Base-by-base conservation (phyloP, 306 rosid species). In the Cicer cuneatum region DNA sequence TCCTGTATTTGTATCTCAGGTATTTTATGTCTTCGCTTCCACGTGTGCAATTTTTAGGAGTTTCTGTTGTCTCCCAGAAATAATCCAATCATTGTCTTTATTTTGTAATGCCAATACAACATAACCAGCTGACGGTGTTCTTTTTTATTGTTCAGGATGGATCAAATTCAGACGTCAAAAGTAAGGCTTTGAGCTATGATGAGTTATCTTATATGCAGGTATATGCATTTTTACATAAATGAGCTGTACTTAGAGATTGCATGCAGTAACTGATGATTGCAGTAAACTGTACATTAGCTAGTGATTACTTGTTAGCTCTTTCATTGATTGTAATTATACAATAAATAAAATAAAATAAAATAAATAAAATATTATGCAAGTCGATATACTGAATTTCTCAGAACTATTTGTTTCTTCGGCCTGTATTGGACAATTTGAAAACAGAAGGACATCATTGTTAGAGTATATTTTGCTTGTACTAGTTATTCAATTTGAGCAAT, bases 1-100 rank as follows among this genome's bases (percentile, higher is more conserved):
- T 83, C 96, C 97, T 52, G 78, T 94, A 40, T 94, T 94, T 85
- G 90, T 94, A 67, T 94, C 98, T 80, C 98, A 94, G 98, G 98
- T 94, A 86, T 75, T 57, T 38, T 54, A 41, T 75, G 29, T 75
- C 58, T 73, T 68, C 56, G 11, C 51, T 77, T 83, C 70, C 78
- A 72, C 73, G 77, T 43, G 62, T 67, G 16, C 51, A 73, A 51
- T 15, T 68, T 66, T 8, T 41, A 61, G 14, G 45, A 63, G 80
- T 78, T 68, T 67, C 16, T 43, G 53, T 41, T 71, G 53, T 60
- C 65, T 80, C 59, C 7, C 54, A 42, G 79, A 63, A 66, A 52
- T 64, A 62, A 42, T 57, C 16, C 15, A 19, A 64, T 67, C 33
- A 42, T 68, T 13, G 5, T 76, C 37, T 47, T 71, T 71, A 68